phyloP scores from a whole-genome alignment of 495 filamentous ascomycete genomes.

The Aspergillus conjunctus region DNA sequence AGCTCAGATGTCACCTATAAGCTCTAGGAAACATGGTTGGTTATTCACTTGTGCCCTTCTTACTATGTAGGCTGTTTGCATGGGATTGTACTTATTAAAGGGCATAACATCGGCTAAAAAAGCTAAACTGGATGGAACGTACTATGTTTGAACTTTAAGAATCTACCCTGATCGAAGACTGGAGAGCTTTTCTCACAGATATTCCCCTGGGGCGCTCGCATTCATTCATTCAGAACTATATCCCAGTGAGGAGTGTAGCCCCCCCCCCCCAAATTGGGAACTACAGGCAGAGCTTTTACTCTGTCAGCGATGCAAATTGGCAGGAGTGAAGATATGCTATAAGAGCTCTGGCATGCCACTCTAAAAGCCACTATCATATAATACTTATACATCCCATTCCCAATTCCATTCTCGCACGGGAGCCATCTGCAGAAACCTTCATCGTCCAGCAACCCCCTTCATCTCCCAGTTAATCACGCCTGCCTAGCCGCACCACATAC shows the following conservation, averaged over 20 bases:
- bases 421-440: constrained; percentile 35
- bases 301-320: constrained; percentile 27
- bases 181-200: constrained; percentile 17
- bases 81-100: too few relatives aligned
- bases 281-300: constrained; percentile 34
- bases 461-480: constrained; percentile 31
- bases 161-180: constrained; percentile 35
- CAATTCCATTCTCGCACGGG: constrained; percentile 33
- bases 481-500: constrained; percentile 40
- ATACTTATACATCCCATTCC: constrained; percentile 13
- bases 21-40: too few relatives aligned
- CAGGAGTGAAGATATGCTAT: constrained; percentile 38
- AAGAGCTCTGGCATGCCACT: constrained; percentile 24
- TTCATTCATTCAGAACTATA: neutral
- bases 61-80: too few relatives aligned
- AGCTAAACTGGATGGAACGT: constrained; percentile 23
- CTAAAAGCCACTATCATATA: neutral
- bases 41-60: too few relatives aligned
- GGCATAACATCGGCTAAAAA: constrained; percentile 38
- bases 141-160: constrained; percentile 40
- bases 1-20: too few relatives aligned
- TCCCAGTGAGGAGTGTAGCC: constrained; percentile 28
- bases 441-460: constrained; percentile 34
- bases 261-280: constrained; percentile 40
- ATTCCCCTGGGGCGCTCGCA: neutral